phyloP scores from a whole-genome alignment of 345 rosid genomes.

The Citrus cavaleriei region DNA sequence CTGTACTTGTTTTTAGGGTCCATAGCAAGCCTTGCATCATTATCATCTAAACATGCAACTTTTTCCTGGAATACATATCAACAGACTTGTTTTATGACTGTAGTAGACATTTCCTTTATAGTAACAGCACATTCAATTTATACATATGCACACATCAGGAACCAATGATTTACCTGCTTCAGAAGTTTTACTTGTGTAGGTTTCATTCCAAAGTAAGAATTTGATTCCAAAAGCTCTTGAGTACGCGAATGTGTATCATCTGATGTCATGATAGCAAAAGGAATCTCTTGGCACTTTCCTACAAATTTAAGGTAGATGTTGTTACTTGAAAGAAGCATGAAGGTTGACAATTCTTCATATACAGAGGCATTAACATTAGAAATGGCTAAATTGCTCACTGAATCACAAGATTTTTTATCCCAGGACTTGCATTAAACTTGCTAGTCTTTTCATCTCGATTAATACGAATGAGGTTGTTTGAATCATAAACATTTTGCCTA shows the following conservation, averaged over 20 bases:
- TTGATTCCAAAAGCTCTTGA: slow-evolving; percentile 57
- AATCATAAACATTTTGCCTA: background rate
- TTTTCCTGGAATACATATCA: slow-evolving; percentile 58
- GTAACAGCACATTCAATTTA: background rate
- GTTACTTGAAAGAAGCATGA: background rate
- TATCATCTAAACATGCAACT: slow-evolving; percentile 96
- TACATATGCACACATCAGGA: background rate
- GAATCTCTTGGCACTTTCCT: slow-evolving; percentile 66
- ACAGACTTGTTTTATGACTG: background rate
- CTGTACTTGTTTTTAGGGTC: slow-evolving; percentile 74
- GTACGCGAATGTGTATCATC: slow-evolving; percentile 92
- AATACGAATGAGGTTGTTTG: background rate
- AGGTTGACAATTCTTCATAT: background rate
- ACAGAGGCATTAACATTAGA: background rate
- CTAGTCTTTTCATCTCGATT: background rate
- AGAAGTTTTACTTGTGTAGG: slow-evolving; percentile 79
- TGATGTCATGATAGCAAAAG: slow-evolving; percentile 91
- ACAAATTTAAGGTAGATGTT: slow-evolving; percentile 9
- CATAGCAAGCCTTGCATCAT: slow-evolving; percentile 84
- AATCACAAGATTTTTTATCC: background rate
- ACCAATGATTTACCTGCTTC: slow-evolving; percentile 63
- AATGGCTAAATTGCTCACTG: background rate
- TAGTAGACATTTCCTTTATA: background rate
- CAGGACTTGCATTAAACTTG: background rate
- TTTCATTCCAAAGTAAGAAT: slow-evolving; percentile 89